Evolutionary conservation across 306 rosid species (phyloP), one percentile per base, ranked within the genome.

Genomic region (Lupinus albus): DNA sequence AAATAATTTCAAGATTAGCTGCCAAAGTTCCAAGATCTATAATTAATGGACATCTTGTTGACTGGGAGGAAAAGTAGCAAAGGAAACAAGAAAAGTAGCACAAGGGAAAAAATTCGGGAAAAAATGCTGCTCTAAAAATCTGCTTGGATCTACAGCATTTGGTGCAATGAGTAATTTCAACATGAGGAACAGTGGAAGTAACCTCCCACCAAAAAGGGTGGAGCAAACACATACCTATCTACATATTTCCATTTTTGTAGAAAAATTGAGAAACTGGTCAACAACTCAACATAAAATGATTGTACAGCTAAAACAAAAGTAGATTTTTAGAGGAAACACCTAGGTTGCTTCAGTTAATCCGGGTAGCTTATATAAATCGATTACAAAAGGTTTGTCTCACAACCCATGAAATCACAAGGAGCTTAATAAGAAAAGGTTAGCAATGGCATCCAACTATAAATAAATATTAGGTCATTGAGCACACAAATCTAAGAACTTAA

Each of bases 391-490:
- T 15, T 30, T 48, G 32, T 36, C 39, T 41, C 38, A 50, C 64
- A 60, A 50, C 59, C 13, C 7, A 33, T 7, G 51, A 61, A 63
- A 45, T 48, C 63, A 55, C 55, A 54, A 33, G 49, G 39, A 63
- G 39, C 50, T 16, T 54, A 47, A 38, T 5, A 59, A 45, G 57
- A 71, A 47, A 54, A 28, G 50, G 15, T 20, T 54, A 16, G 18
- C 13, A 44, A 42, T 12, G 38, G 8, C n/a, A n/a, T 11, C 64
- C 28, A 72, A 62, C 77, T 51, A 72, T 63, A 49, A 54, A 73
- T 39, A 39, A 17, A 42, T 58, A 42, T 10, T 12, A 62, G 33
- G 11, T 47, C 52, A 45, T 21, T 25, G 15, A 55, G 30, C 60
- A 64, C 55, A 17, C 16, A 9, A 32, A 8, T 28, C 46, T 45